phyloP scores from a whole-genome alignment of 352 stramenopile genomes.

The Phytophthora foliorum region DNA sequence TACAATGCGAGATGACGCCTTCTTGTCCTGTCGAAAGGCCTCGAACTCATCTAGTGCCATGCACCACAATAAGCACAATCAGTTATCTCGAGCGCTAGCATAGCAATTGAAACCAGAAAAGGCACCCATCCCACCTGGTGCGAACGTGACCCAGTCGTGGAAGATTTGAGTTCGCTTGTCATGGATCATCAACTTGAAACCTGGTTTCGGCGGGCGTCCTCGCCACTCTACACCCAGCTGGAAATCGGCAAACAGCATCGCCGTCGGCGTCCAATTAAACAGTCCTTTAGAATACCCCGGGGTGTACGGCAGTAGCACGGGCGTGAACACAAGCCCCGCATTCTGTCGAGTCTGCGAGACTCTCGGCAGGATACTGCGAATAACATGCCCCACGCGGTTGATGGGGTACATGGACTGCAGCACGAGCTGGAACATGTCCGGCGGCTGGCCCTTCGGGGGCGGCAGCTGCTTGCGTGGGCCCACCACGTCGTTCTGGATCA shows the following conservation, averaged over 20 bases:
- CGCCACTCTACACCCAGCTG: conserved; percentile 87
- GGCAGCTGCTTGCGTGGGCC: conserved; percentile 80
- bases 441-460: conserved; percentile 77
- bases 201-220: conserved; percentile 75
- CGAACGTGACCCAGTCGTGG: conserved; percentile 90
- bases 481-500: conserved; percentile 93
- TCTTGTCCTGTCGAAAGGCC: conserved; percentile 82
- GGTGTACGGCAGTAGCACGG: conserved; percentile 81
- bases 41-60: conserved; percentile 73
- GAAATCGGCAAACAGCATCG: conserved; percentile 74
- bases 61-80: background rate
- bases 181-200: conserved; percentile 88
- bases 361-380: conserved; percentile 76
- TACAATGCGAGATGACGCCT: conserved; percentile 83
- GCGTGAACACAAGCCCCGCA: conserved; percentile 81
- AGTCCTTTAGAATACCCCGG: conserved; percentile 81
- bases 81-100: background rate
- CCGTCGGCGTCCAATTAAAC: conserved; percentile 74
- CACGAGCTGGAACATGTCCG: conserved; percentile 85
- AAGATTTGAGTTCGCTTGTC: conserved; percentile 89
- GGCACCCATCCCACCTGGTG: conserved; percentile 48
- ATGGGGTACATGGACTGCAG: conserved; percentile 89
- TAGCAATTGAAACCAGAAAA: background rate
- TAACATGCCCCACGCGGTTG: conserved; percentile 80
- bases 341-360: conserved; percentile 85